Evolutionary conservation across 768 basidiomycete genomes (phyloP).

Genomic region (Crucibulum laeve): DNA sequence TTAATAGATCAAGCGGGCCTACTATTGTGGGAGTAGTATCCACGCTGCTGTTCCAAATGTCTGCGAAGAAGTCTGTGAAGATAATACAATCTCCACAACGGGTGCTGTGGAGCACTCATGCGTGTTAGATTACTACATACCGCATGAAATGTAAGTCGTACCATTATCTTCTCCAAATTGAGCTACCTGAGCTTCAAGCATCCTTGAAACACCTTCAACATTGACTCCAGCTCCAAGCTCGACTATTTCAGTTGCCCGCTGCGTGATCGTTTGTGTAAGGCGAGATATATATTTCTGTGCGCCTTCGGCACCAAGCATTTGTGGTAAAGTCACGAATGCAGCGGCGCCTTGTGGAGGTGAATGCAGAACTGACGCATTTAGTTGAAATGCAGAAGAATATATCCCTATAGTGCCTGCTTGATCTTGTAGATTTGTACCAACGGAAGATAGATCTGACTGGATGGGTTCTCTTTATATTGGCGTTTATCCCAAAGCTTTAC

Average conservation of each 20-base stretch:
- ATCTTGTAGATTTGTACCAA: conserved; percentile 1
- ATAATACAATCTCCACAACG: background rate
- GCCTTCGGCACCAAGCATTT: background rate
- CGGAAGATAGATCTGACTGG: background rate
- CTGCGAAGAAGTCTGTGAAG: background rate
- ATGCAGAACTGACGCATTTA: background rate
- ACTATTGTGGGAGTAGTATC: background rate
- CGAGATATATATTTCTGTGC: background rate
- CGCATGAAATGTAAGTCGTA: too few relatives aligned
- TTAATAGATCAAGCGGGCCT: background rate
- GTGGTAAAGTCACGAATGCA: background rate
- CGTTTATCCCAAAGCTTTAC: too few relatives aligned
- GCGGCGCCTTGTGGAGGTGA: background rate
- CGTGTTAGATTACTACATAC: too few relatives aligned
- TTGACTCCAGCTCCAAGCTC: background rate
- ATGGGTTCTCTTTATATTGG: too few relatives aligned
- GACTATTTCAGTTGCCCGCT: background rate
- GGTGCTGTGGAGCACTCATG: too few relatives aligned
- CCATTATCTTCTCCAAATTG: background rate
- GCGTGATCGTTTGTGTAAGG: background rate
- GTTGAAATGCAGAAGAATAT: background rate
- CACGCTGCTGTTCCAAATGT: background rate
- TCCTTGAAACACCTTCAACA: background rate
- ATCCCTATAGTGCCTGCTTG: background rate
- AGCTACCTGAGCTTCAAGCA: background rate